phyloP scores from a whole-genome alignment of 768 basidiomycete genomes.

The Sporobolomyces pararoseus region DNA sequence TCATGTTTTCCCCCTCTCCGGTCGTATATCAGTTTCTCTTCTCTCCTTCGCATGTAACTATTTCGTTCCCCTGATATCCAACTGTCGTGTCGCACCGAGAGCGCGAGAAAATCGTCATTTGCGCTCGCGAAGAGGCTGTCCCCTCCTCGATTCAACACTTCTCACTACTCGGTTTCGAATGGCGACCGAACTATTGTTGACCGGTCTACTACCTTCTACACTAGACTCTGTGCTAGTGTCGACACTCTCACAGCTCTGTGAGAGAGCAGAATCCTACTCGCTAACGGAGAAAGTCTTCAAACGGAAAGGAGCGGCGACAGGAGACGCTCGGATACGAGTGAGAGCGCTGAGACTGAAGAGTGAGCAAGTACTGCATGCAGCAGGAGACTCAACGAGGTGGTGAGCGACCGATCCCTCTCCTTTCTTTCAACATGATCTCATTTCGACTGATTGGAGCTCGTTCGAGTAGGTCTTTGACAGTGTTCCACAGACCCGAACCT shows the following conservation, averaged over 20 bases:
- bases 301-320: background rate
- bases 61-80: too few relatives aligned
- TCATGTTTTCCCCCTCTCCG: background rate
- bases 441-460: background rate
- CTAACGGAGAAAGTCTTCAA: conserved; percentile 10
- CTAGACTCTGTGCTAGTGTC: background rate
- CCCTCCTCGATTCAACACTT: too few relatives aligned
- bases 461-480: conserved; percentile 8
- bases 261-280: conserved; percentile 14
- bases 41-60: conserved; percentile 3
- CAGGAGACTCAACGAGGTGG: background rate
- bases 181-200: conserved; percentile 27
- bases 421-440: background rate
- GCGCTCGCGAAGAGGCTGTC: too few relatives aligned
- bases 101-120: too few relatives aligned
- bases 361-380: background rate
- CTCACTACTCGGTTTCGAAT: too few relatives aligned
- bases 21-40: background rate
- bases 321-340: background rate
- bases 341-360: conserved; percentile 11
- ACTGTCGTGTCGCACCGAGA: too few relatives aligned
- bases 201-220: background rate
- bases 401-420: conserved; percentile 2
- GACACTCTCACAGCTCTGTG: conserved; percentile 5
- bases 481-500: conserved; percentile 18